Evolutionary conservation across 202 grass and related monocot genomes (phyloP).

Genomic region (Dendrocalamus latiflorus): DNA sequence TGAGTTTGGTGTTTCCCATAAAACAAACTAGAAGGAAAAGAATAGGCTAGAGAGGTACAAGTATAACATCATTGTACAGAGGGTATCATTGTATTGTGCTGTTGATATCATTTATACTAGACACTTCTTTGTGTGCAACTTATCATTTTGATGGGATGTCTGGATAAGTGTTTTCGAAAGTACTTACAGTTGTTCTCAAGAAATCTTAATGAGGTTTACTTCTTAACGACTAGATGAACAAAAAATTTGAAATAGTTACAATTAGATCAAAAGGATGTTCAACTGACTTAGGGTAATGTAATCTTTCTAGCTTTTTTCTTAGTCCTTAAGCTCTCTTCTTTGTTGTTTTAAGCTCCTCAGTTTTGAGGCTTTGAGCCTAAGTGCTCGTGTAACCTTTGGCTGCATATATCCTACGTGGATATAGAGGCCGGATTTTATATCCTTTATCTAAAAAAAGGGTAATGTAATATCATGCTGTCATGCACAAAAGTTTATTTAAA

Average conservation of each 20-base stretch:
- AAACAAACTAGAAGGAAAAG: not conserved
- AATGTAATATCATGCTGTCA: not conserved
- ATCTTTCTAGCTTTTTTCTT: no score
- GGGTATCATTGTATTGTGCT: not conserved
- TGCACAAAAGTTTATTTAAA: not conserved
- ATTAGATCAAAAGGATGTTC: not conserved
- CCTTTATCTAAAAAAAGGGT: no score
- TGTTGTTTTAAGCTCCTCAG: no score
- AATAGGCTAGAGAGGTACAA: not conserved
- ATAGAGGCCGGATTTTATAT: no score
- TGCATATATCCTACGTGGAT: no score
- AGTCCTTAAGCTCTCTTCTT: no score
- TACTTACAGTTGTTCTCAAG: no score
- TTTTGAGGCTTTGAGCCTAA: no score
- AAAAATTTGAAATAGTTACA: not conserved
- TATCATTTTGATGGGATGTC: no score
- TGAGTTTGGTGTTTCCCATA: not conserved
- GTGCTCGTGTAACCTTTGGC: no score
- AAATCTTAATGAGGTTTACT: not conserved
- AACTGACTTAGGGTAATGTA: not conserved
- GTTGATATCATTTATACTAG: not conserved
- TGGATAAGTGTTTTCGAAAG: no score
- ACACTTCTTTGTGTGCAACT: not conserved
- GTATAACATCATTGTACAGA: not conserved
- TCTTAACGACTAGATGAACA: not conserved